Conservation (phyloP, 768 basidiomycete genomes). For the Trametes cinnabarina region DNA sequence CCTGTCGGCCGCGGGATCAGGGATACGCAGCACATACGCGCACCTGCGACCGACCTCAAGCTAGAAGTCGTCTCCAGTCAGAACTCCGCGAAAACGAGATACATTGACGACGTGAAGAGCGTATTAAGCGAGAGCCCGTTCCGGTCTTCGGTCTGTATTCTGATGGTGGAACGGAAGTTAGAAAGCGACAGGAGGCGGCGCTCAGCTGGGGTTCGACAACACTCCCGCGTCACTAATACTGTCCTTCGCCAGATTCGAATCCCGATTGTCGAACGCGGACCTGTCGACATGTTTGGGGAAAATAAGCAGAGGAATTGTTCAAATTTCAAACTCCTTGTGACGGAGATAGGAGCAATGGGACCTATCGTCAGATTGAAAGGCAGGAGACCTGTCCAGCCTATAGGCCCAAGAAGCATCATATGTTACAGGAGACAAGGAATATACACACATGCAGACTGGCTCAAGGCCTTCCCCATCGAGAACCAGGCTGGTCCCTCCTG, state of each 20-base stretch:
- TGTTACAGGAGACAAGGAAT: background rate
- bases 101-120: background rate
- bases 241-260: background rate
- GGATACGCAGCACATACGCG: background rate
- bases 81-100: background rate
- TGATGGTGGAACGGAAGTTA: background rate
- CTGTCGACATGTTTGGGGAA: background rate
- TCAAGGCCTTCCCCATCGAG: constrained; percentile 29
- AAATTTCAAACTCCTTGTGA: too few species aligned
- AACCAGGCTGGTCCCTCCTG: constrained; percentile 36
- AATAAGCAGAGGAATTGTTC: too few species aligned
- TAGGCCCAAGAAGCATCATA: too few species aligned
- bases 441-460: background rate
- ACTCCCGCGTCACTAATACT: background rate
- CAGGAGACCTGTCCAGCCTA: too few species aligned
- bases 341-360: too few species aligned
- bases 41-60: background rate
- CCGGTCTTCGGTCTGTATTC: background rate
- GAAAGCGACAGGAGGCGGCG: background rate
- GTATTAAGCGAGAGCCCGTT: background rate
- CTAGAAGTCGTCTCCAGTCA: background rate
- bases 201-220: background rate
- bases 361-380: too few species aligned
- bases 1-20: background rate
- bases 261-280: background rate